A percentile compares a stretch with the other conserved stretches of the same genome.
Conservation (phyloP, 1,139 yeast genomes). For the Pichiaceae sp. region DNA sequence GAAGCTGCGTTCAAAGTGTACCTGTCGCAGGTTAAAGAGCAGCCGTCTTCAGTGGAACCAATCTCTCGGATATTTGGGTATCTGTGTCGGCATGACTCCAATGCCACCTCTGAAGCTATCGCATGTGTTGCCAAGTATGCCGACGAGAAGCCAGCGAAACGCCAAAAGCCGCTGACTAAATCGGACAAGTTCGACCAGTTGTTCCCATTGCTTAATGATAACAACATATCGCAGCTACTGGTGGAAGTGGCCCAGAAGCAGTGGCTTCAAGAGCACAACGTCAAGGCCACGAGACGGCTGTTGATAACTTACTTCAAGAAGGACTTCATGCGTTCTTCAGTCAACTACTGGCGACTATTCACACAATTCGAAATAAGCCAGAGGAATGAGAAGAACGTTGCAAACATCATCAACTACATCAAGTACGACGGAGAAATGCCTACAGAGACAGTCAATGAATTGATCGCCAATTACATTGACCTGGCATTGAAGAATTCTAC, state of each 20-base stretch:
- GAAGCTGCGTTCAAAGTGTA: constrained; percentile 6
- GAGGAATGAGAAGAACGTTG: constrained; percentile 35
- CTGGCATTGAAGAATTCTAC: constrained; percentile 20
- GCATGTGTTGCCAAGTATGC: constrained; percentile 8
- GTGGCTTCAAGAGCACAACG: constrained; percentile 27
- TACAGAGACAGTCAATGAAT: constrained; percentile 34
- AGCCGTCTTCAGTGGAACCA: background rate
- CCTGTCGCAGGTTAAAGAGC: background rate
- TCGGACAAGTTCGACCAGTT: constrained; percentile 18
- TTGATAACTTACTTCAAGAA: constrained; percentile 34
- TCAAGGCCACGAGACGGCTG: constrained; percentile 31
- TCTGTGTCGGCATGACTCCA: background rate
- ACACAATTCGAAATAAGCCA: constrained; percentile 42
- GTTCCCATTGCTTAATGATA: constrained; percentile 23
- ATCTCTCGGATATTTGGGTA: background rate
- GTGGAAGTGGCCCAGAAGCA: constrained; percentile 30
- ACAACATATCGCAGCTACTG: constrained; percentile 27
- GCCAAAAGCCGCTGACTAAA: background rate
- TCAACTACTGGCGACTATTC: constrained; percentile 47
- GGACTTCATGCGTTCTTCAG: constrained; percentile 30
- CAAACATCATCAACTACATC: constrained; percentile 34
- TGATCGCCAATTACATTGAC: constrained; percentile 28
- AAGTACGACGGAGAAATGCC: constrained; percentile 40
- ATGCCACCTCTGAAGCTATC: constrained; percentile 8
- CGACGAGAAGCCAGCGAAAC: constrained; percentile 1